Evolutionary conservation across 2,329 filamentous ascomycete species (phyloP), one percentile per base, ranked within the genome.

Genomic region (Neofusicoccum kwambonambiense): DNA sequence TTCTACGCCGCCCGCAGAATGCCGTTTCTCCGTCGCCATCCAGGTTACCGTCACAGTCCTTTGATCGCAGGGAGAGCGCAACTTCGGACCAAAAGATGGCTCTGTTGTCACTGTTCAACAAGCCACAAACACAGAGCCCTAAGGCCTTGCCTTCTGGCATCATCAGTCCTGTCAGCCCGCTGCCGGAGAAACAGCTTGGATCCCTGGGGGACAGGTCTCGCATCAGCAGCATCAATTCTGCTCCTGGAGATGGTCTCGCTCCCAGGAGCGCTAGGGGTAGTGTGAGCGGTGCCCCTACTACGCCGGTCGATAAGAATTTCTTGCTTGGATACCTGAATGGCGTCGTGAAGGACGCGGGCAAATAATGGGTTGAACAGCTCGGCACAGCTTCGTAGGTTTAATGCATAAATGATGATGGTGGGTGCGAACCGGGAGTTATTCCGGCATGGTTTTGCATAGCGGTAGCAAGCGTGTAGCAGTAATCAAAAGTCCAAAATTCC

Each of bases 311-410:
- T 69, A 89, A 90, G 73, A 88, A 83, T 15, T 95, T 95, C 71
- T 78, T 96, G 73, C 81, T 95, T 60, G 89, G 86, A 9, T 95
- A 92, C 73, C 78, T 96, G 70, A 86, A 91, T 68, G 81, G 81
- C 64, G 81, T 84, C 65, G 80, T 78, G 2, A 81, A 82, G 67
- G 78, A 69, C 50, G 64, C 56, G 8, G 56, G 58, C 13, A 62
- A 65, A 45, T 47, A 31, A 57, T 62, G 13, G 27, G 31, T n/a
- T 58, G 44, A 3, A 8, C 31, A 7, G 51, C 35, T 13, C n/a
- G 51, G 35, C 13, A 58, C 22, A 22, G 22, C 13, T 13, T 34
- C 13, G 17, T 45, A 9, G n/a, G 31, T 17, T 7, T 15, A n/a
- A 31, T 7, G 42, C 13, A 58, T 41, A 13, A 34, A 58, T 19